These are phyloP conservation scores for Chamaenerion angustifolium DNA, from an alignment of 345 rosid genomes.

Conservation along the genomic window DNA sequence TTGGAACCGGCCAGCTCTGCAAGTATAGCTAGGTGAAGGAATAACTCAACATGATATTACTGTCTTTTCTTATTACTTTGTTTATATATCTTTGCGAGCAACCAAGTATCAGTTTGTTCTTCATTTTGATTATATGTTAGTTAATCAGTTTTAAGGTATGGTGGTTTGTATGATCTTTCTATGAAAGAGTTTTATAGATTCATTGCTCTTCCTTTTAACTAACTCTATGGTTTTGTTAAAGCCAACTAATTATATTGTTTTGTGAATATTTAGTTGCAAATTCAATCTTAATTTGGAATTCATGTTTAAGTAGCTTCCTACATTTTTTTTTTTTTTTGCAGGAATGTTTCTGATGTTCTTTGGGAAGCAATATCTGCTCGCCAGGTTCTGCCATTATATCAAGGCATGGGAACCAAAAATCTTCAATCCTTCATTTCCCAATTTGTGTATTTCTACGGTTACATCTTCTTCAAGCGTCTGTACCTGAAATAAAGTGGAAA, in stretches of 20 bases:
- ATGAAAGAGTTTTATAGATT: too few species aligned
- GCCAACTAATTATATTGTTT: too few species aligned
- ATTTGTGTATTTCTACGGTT: conserved; percentile 66
- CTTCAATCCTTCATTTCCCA: conserved; percentile 64
- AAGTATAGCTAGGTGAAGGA: conserved; percentile 41
- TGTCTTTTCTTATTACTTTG: not conserved
- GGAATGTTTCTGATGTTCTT: conserved; percentile 53
- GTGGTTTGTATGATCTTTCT: too few species aligned
- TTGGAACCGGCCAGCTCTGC: conserved; percentile 26
- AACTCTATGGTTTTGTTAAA: too few species aligned
- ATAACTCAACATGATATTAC: not conserved
- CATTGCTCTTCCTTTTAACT: too few species aligned
- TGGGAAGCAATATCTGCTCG: conserved; percentile 54
- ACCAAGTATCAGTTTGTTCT: not conserved
- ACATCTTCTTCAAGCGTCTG: conserved; percentile 74
- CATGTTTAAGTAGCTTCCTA: too few species aligned
- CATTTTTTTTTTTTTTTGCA: too few species aligned
- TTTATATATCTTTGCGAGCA: too few species aligned
- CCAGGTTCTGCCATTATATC: conserved; percentile 50
- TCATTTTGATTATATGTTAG: too few species aligned
- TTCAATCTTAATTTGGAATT: not conserved
- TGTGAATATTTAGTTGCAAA: too few species aligned
- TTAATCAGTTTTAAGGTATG: too few species aligned
- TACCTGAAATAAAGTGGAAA: conserved; percentile 58
- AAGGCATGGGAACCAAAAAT: conserved; percentile 69